Conservation (phyloP, 164 flowering plant genomes). For the Piper betle region DNA sequence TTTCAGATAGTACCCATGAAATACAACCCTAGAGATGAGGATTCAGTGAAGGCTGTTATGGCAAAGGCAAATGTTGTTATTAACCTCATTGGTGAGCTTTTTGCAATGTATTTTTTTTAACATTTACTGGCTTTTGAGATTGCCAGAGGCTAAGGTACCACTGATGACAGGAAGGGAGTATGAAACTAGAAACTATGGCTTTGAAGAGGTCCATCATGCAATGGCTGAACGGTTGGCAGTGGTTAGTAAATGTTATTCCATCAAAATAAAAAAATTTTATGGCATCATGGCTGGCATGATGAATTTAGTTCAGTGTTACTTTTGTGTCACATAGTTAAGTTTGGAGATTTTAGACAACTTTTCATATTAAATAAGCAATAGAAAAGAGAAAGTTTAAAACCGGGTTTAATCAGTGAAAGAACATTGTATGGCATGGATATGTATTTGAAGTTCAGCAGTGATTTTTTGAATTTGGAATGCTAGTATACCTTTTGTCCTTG, state of each 20-base stretch:
- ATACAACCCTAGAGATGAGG: slow-evolving; percentile 88
- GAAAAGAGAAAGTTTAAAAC: too few relatives aligned
- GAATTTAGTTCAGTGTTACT: too few relatives aligned
- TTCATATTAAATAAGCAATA: too few relatives aligned
- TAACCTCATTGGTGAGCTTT: slow-evolving; percentile 74
- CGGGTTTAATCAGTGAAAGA: too few relatives aligned
- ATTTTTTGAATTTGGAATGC: too few relatives aligned
- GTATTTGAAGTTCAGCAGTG: too few relatives aligned
- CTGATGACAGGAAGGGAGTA: slow-evolving; percentile 69
- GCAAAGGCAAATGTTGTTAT: slow-evolving; percentile 97
- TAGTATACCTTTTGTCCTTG: too few relatives aligned
- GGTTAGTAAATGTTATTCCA: slow-evolving; percentile 27
- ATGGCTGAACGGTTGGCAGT: slow-evolving; percentile 84
- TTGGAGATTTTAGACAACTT: neutral
- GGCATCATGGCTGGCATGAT: too few relatives aligned
- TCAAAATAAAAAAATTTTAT: neutral
- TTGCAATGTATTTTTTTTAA: neutral
- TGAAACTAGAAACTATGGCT: slow-evolving; percentile 87
- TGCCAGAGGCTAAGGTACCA: neutral
- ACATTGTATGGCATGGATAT: too few relatives aligned
- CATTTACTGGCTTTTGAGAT: neutral
- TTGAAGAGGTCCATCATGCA: slow-evolving; percentile 75
- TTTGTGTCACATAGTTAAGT: neutral
- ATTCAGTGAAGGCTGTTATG: slow-evolving; percentile 90
- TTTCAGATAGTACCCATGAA: slow-evolving; percentile 93